Evolutionary conservation across 176 grass and related monocot genomes (phyloP).

Genomic region (Lolium perenne): DNA sequence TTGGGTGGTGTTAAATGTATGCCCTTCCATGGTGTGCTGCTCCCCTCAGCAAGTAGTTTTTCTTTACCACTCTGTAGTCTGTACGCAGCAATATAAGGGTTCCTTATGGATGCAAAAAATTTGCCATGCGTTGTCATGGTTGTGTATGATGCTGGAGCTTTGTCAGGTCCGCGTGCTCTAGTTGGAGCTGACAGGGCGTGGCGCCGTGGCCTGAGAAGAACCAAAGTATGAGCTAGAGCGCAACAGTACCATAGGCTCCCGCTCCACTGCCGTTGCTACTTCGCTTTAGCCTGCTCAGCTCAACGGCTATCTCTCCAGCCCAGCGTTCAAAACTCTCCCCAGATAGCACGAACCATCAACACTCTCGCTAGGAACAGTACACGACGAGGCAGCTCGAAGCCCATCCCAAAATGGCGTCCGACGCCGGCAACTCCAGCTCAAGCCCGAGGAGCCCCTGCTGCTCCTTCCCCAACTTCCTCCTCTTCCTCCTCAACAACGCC

Average conservation of each 20-base stretch:
- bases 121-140: too few species aligned
- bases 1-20: neutral
- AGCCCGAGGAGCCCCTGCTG: constrained; percentile 40
- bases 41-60: neutral
- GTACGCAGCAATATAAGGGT: too few species aligned
- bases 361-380: neutral
- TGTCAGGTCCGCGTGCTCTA: neutral
- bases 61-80: neutral
- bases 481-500: constrained; percentile 59
- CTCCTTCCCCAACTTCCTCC: constrained; percentile 53
- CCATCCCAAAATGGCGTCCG: constrained; percentile 38
- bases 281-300: neutral
- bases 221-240: neutral
- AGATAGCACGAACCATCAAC: too few species aligned
- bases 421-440: constrained; percentile 9
- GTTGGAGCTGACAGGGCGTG: neutral
- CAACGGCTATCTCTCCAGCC: neutral
- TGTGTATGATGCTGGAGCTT: neutral
- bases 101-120: too few species aligned
- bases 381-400: neutral
- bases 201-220: neutral
- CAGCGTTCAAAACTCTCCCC: neutral
- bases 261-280: neutral
- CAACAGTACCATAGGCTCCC: neutral
- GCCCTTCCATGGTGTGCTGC: too few species aligned